Conservation (phyloP, 768 basidiomycete species). For the Zangia roseola region DNA sequence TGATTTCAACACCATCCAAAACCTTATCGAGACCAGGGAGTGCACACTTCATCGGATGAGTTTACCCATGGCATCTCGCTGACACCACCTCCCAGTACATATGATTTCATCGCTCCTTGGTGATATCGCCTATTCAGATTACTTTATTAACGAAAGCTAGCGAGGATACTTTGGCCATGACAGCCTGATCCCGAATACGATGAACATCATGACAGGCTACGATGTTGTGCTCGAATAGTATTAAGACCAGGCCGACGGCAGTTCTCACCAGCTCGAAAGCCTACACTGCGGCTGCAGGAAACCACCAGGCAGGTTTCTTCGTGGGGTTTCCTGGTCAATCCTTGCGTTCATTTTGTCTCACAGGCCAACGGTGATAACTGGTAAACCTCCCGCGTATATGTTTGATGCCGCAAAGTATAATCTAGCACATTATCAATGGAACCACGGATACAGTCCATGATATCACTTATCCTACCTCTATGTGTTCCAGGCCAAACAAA, state of each 20-base stretch:
- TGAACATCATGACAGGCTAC: constrained; percentile 22
- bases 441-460: constrained; percentile 22
- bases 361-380: constrained; percentile 31
- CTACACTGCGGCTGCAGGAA: constrained; percentile 29
- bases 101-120: constrained; percentile 25
- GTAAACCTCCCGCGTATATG: constrained; percentile 9
- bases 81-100: constrained; percentile 19
- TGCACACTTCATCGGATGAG: constrained; percentile 1
- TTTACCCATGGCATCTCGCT: neutral
- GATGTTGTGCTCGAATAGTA: constrained; percentile 26
- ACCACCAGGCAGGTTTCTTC: constrained; percentile 21
- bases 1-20: constrained; percentile 30
- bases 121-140: constrained; percentile 28
- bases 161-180: constrained; percentile 29
- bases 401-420: neutral
- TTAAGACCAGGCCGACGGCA: constrained; percentile 29
- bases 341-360: neutral
- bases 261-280: constrained; percentile 22
- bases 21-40: constrained; percentile 27
- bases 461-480: constrained; percentile 25
- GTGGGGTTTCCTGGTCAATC: neutral
- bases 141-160: constrained; percentile 31
- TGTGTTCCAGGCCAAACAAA: constrained; percentile 27
- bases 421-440: constrained; percentile 10
- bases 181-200: constrained; percentile 24